Percentiles rank a stretch among this genome's conserved stretches.
phyloP scores from a whole-genome alignment of 2,329 filamentous ascomycete species.

The Neofusicoccum kwambonambiense region DNA sequence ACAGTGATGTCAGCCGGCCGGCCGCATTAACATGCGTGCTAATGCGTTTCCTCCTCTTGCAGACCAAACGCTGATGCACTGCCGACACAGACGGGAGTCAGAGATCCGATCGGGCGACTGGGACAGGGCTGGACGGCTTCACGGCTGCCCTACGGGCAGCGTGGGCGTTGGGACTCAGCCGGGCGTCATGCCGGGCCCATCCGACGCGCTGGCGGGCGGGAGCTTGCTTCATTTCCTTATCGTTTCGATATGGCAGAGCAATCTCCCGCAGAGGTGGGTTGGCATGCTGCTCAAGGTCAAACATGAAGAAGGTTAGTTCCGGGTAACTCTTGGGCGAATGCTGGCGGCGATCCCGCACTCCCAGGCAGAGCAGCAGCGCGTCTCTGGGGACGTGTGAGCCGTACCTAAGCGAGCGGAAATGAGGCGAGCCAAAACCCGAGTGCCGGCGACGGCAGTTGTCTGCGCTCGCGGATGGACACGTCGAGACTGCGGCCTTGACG shows the following conservation, averaged over 20 bases:
- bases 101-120: conserved; percentile 7
- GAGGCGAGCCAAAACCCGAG: background rate
- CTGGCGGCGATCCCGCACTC: conserved; percentile 3
- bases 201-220: background rate
- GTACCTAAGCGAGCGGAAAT: background rate
- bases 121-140: background rate
- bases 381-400: background rate
- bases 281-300: background rate
- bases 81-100: background rate
- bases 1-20: background rate
- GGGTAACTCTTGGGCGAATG: background rate
- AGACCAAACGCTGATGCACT: background rate
- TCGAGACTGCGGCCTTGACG: background rate
- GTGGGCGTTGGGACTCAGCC: background rate
- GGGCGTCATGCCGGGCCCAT: background rate
- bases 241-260: background rate
- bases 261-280: background rate
- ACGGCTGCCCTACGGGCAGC: background rate
- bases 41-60: conserved; percentile 2
- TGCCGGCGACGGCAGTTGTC: background rate
- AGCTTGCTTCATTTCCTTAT: background rate
- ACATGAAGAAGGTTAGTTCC: conserved; percentile 12
- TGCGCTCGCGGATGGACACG: background rate
- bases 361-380: background rate
- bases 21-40: background rate